Evolutionary conservation across 257 asterid species (phyloP), one percentile per base, ranked within the genome.

Genomic region (Hygrophila difformis): DNA sequence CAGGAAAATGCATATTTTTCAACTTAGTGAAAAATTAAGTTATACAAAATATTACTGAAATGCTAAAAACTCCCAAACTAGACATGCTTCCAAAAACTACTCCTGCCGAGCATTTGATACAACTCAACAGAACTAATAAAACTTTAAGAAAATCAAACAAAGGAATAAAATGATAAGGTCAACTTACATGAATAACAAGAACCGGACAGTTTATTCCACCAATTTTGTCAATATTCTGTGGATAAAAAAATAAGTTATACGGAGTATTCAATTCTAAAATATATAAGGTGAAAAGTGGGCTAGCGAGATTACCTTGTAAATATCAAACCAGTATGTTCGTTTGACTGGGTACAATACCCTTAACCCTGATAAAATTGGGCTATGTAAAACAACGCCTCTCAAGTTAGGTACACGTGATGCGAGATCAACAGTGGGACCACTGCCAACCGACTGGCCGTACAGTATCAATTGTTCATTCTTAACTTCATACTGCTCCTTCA

Each of bases 381-480:
- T 87, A 51, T 92, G 99, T 49, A 92, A 75, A 56, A 92, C 97
- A 16, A 87, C 97, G 8, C 89, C 99, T 71, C 97, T 81, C 74
- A 92, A 69, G 71, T 83, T 76, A 51, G 87, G 86, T 13, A 75
- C 33, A 7, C 94, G 84, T 44, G 99, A 77, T 36, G 97, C 97
- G 39, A 87, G 95, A 76, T 92, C 97, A 37, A 81, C 62, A 38
- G 99, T 87, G 52, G 99, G 99, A 51, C 99, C 99, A 24, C 99
- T 92, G 51, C 99, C 99, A 54, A 92, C 99, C 13, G 99, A 92
- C 69, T 92, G 97, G 31, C 97, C 99, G 53, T 87, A 92, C 20
- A 92, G 62, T 74, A 92, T 87, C 56, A 87, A 55, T 55, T 87
- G 85, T 61, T 92, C 99, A 29, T 92, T 95, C 70, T 79, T 80